Evolutionary conservation across 2,329 filamentous ascomycete genomes (phyloP).

Genomic region (Fusarium irregulare): DNA sequence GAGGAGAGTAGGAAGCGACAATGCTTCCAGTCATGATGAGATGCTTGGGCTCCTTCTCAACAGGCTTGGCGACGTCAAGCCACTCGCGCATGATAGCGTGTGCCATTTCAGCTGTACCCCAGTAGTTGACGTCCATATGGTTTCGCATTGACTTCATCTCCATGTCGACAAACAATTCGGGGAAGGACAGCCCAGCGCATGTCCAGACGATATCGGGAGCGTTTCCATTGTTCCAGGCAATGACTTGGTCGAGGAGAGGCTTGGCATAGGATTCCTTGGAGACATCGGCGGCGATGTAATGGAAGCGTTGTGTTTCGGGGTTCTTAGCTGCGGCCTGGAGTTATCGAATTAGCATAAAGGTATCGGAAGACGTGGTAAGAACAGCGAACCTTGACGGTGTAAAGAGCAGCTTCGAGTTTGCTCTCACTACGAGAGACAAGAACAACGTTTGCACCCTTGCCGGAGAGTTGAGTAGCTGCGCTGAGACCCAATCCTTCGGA

Average conservation of each 20-base stretch:
- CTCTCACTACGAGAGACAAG: slow-evolving; percentile 81
- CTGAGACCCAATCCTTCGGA: slow-evolving; percentile 92
- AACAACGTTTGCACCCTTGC: slow-evolving; percentile 87
- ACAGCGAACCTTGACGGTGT: slow-evolving; percentile 69
- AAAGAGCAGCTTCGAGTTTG: slow-evolving; percentile 79
- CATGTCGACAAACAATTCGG: slow-evolving; percentile 81
- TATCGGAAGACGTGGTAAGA: neutral
- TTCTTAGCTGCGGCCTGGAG: slow-evolving; percentile 73
- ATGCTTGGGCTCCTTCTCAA: slow-evolving; percentile 70
- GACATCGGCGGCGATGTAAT: slow-evolving; percentile 86
- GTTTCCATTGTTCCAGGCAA: slow-evolving; percentile 78
- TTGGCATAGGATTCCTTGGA: slow-evolving; percentile 75
- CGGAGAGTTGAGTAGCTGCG: slow-evolving; percentile 77
- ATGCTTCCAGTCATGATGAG: slow-evolving; percentile 89
- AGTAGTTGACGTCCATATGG: slow-evolving; percentile 96
- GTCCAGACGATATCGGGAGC: slow-evolving; percentile 92
- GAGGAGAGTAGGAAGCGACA: slow-evolving; percentile 78
- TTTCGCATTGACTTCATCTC: slow-evolving; percentile 72
- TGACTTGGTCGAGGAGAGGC: slow-evolving; percentile 76
- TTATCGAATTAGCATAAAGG: slow-evolving; percentile 2
- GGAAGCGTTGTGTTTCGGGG: slow-evolving; percentile 78
- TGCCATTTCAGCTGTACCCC: slow-evolving; percentile 85
- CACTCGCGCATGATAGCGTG: slow-evolving; percentile 82
- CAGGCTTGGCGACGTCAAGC: slow-evolving; percentile 65
- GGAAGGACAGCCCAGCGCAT: slow-evolving; percentile 79